A percentile compares a stretch with the other conserved stretches of the same genome.
These are phyloP conservation scores for Suhomyces faveliae DNA, from an alignment of 805 yeast species.

Conservation along the genomic window DNA sequence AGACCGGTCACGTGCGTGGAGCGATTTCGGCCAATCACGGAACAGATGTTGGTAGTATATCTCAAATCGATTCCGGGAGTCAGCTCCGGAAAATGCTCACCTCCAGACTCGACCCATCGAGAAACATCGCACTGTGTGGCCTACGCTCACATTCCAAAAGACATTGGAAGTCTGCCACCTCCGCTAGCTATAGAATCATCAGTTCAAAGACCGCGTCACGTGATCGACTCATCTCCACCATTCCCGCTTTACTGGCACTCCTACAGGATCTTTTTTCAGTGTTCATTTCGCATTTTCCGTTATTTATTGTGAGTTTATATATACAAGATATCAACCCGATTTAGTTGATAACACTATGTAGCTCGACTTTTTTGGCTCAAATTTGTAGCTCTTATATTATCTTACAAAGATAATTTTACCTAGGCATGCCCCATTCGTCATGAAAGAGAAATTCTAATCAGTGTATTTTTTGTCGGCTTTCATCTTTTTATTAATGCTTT, in stretches of 20 bases:
- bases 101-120: no score
- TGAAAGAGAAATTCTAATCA: no score
- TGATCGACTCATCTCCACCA: background rate
- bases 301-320: background rate
- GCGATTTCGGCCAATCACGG: slow-evolving; percentile 5
- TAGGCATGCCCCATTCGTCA: background rate
- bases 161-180: background rate
- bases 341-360: background rate
- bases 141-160: no score
- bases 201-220: background rate
- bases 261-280: background rate
- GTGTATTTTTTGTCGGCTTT: background rate
- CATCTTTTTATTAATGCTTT: background rate
- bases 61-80: background rate
- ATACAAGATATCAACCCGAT: background rate
- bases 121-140: no score
- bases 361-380: background rate
- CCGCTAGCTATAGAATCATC: no score
- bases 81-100: background rate
- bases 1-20: slow-evolving; percentile 5
- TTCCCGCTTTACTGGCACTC: background rate
- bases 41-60: background rate
- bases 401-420: background rate
- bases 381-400: no score
- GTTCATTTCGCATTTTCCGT: background rate